Conservation (phyloP, 805 yeast genomes). For the Lachancea quebecensis region DNA sequence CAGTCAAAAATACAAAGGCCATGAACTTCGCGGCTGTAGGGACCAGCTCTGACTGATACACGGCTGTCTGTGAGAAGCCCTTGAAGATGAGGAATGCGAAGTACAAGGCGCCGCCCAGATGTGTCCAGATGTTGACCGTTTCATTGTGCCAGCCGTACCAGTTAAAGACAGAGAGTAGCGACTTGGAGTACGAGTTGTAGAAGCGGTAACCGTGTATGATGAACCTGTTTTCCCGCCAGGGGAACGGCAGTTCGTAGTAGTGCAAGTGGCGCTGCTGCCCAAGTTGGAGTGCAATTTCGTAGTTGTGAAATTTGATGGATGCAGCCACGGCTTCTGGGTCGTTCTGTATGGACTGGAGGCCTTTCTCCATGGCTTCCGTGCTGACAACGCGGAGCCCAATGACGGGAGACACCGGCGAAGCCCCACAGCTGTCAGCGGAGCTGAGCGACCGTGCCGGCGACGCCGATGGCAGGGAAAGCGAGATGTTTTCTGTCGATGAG, state of each 20-base stretch:
- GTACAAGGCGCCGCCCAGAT: constrained; percentile 59
- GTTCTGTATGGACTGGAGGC: constrained; percentile 2
- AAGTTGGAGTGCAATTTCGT: constrained; percentile 38
- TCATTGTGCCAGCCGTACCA: constrained; percentile 65
- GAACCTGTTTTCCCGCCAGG: constrained; percentile 89
- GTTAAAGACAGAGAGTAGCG: constrained; percentile 52
- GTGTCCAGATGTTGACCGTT: constrained; percentile 91
- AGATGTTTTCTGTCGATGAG: background rate
- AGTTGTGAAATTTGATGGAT: constrained; percentile 37
- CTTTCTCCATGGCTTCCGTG: no score
- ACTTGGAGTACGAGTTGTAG: constrained; percentile 52
- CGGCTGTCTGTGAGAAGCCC: constrained; percentile 58
- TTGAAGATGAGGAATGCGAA: constrained; percentile 49
- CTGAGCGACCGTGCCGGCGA: background rate
- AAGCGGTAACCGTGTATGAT: constrained; percentile 83
- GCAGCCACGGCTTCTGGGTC: constrained; percentile 7
- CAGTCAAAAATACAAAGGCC: constrained; percentile 56
- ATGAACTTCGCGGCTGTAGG: constrained; percentile 32
- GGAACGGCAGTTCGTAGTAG: constrained; percentile 81
- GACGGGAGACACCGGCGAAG: background rate
- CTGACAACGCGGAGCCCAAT: background rate
- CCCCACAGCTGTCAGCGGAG: background rate
- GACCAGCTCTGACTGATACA: constrained; percentile 43
- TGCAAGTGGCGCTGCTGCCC: constrained; percentile 51
- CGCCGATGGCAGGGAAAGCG: background rate